These are phyloP conservation scores for Chaetomium globosum DNA, from an alignment of 2,329 filamentous ascomycete genomes.

Conservation along the genomic window DNA sequence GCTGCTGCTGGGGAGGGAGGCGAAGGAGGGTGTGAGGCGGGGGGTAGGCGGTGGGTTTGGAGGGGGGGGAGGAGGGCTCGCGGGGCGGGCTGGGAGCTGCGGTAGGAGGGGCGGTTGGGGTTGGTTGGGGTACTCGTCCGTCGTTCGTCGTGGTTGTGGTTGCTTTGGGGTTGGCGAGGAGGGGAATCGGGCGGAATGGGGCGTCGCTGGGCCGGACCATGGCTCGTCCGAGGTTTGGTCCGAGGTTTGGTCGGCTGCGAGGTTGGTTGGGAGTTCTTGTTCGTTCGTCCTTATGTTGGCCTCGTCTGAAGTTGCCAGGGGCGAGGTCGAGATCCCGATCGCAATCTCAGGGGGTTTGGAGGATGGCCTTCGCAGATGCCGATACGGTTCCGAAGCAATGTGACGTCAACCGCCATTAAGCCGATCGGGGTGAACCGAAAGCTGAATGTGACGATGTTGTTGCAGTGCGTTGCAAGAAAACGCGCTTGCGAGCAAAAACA, in stretches of 20 bases:
- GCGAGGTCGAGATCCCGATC: background rate
- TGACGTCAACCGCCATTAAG: conserved; percentile 19
- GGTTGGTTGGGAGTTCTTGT: background rate
- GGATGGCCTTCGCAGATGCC: background rate
- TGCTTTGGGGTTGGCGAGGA: conserved; percentile 23
- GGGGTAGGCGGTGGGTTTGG: background rate
- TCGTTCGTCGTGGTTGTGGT: background rate
- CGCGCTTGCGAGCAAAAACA: background rate
- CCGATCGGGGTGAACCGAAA: background rate
- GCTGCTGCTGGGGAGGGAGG: conserved; percentile 11
- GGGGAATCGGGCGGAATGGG: conserved; percentile 29
- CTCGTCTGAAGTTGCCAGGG: conserved; percentile 13
- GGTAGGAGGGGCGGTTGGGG: conserved; percentile 25
- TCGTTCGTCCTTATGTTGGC: no score
- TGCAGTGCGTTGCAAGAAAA: background rate
- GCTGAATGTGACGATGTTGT: background rate
- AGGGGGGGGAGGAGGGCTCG: conserved; percentile 15
- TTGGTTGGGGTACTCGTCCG: conserved; percentile 15
- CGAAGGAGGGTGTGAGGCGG: background rate
- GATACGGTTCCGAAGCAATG: background rate
- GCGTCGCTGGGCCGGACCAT: conserved; percentile 29
- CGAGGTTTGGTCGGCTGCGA: background rate
- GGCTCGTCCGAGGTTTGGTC: background rate
- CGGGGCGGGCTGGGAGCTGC: conserved; percentile 21
- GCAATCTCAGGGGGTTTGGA: conserved; percentile 1